Evolutionary conservation across 148 eudicot species (phyloP), one percentile per base, ranked within the genome.

Genomic region (Rhododendron williamsianum): DNA sequence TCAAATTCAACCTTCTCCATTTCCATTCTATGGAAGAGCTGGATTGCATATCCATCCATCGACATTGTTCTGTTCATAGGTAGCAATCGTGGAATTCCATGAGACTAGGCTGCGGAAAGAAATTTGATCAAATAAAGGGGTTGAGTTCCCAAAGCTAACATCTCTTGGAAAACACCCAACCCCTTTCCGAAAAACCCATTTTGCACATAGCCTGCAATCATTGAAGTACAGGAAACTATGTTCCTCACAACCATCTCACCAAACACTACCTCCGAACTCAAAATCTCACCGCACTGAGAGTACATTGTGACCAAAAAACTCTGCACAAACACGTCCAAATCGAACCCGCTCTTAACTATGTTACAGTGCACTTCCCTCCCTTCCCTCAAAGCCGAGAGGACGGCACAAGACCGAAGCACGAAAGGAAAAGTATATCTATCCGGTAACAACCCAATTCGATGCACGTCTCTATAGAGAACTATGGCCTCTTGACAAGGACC

Each of bases 1-100:
- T 85, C 86, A 77, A 82, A 83, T 65, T 52, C 85, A 48, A 82
- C 63, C 21, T 52, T 54, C 54, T 81, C 85, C 19, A 12, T 21
- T 82, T 60, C 60, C 87, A 88, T 82, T 43, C 48, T 83, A 5
- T 25, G 83, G 60, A 88, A 81, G 27, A 82, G 78, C 72, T 46
- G 71, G 38, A 88, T 78, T 33, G 85, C 87, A 56, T 78, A 36
- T 52, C 30, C 56, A 36, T 36, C 4, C 84, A 82, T 33, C n/a
- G 13, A 27, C 65, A 10, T 84, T 84, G n/a, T 86, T 86, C 83
- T 85, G 83, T 25, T 54, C 86, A 86, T 87, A 86, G 25, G 84
- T 74, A 38, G 87, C 84, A 69, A 85, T 87, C 86, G 84, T 86
- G 23, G 87, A 77, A 71, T 78, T 90, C 91, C 90, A 90, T 6